These are phyloP conservation scores for Pluteus cervinus DNA, from an alignment of 768 basidiomycete species.

Conservation along the genomic window DNA sequence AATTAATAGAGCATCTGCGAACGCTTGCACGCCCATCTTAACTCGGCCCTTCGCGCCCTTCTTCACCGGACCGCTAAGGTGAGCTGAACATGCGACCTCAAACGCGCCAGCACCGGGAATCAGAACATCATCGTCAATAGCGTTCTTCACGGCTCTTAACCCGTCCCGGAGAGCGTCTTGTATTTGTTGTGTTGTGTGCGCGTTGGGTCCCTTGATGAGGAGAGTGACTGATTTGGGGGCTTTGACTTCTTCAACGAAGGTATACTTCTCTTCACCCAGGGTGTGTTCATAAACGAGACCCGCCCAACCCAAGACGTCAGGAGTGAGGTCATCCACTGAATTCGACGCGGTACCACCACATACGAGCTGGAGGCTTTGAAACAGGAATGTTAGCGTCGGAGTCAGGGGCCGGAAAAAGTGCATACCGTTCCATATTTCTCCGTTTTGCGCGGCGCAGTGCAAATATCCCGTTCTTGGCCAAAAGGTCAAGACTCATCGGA, in stretches of 20 bases:
- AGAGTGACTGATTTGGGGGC: constrained; percentile 93
- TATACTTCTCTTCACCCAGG: constrained; percentile 97
- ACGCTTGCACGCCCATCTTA: constrained; percentile 97
- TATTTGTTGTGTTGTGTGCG: constrained; percentile 93
- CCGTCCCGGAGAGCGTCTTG: constrained; percentile 98
- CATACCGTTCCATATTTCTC: constrained; percentile 96
- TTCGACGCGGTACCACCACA: constrained; percentile 96
- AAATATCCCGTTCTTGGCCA: constrained; percentile 95
- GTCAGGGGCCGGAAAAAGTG: constrained; percentile 6
- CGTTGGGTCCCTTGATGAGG: constrained; percentile 96
- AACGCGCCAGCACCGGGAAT: constrained; percentile 98
- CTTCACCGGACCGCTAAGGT: constrained; percentile 76
- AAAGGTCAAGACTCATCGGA: constrained; percentile 89
- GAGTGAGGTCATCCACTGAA: constrained; percentile 93
- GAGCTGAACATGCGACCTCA: constrained; percentile 85
- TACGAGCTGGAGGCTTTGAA: constrained; percentile 75
- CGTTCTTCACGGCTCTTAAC: constrained; percentile 93
- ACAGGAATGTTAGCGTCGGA: no score
- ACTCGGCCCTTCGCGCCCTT: constrained; percentile 86
- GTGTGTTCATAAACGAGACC: constrained; percentile 99
- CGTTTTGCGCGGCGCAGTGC: constrained; percentile 94
- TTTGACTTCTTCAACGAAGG: constrained; percentile 95
- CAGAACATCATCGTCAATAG: constrained; percentile 82
- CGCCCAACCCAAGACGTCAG: constrained; percentile 92
- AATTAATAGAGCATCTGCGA: constrained; percentile 87